These are phyloP conservation scores for Sideroxylon spinosum DNA, from an alignment of 179 eudicot genomes.

Conservation along the genomic window DNA sequence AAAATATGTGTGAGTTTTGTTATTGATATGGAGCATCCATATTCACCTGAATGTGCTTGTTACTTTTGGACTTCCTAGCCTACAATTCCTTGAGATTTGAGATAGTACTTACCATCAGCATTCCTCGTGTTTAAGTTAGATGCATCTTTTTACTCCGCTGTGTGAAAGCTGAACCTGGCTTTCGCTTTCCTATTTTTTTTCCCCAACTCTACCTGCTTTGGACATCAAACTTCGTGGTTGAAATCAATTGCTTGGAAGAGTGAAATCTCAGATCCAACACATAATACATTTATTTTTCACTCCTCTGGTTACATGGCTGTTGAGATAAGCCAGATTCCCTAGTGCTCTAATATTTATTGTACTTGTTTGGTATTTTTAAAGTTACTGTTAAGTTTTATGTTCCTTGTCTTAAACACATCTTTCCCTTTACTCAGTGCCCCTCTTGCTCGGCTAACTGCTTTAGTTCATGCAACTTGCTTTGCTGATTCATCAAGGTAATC, in stretches of 20 bases:
- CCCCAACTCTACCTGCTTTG: background rate
- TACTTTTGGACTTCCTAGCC: background rate
- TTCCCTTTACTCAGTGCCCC: conserved; percentile 48
- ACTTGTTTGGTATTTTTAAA: background rate
- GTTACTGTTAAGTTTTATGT: background rate
- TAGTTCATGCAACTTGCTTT: conserved; percentile 77
- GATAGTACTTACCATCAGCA: background rate
- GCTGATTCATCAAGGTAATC: conserved; percentile 81
- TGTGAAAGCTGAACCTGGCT: background rate
- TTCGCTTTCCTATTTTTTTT: background rate
- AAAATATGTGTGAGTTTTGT: too few species aligned
- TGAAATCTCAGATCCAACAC: background rate
- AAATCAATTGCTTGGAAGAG: background rate
- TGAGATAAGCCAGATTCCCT: background rate
- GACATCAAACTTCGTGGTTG: background rate
- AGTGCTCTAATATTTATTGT: background rate
- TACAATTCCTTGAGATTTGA: background rate
- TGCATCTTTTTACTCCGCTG: background rate
- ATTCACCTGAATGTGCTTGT: too few species aligned
- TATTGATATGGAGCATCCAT: too few species aligned
- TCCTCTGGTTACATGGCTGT: background rate
- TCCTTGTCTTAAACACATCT: background rate
- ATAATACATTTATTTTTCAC: background rate
- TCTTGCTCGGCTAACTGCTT: conserved; percentile 71
- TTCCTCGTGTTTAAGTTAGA: background rate